Percentiles rank a stretch among this genome's conserved stretches.
These are phyloP conservation scores for Butyriboletus loyo DNA, from an alignment of 768 basidiomycete species.

Conservation along the genomic window DNA sequence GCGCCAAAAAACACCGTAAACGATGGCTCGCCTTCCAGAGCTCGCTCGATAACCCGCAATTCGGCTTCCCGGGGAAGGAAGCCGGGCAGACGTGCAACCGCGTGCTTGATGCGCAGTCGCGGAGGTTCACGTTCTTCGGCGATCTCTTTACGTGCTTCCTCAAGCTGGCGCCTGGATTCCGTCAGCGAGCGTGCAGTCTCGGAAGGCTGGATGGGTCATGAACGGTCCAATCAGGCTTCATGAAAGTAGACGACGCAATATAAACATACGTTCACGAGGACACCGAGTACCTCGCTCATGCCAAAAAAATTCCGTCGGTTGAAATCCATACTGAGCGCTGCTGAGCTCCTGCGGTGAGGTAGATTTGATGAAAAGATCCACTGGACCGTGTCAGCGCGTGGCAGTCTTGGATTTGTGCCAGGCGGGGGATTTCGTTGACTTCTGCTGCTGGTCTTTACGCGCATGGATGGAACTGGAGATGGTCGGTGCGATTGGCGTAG, in stretches of 20 bases:
- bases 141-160: slow-evolving; percentile 76
- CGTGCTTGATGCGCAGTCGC: slow-evolving; percentile 69
- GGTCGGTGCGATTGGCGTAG: slow-evolving; percentile 11
- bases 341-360: slow-evolving; percentile 56
- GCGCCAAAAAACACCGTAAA: slow-evolving; percentile 82
- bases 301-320: slow-evolving; percentile 76
- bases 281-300: slow-evolving; percentile 73
- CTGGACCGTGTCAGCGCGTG: slow-evolving; percentile 47
- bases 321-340: slow-evolving; percentile 55
- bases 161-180: slow-evolving; percentile 71
- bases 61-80: slow-evolving; percentile 72
- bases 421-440: slow-evolving; percentile 23
- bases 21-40: slow-evolving; percentile 64
- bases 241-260: not conserved
- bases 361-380: slow-evolving; percentile 78
- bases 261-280: slow-evolving; percentile 64
- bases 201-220: slow-evolving; percentile 51
- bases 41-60: slow-evolving; percentile 59
- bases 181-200: slow-evolving; percentile 77
- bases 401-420: slow-evolving; percentile 27
- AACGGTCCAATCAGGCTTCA: slow-evolving; percentile 9
- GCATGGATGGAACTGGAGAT: slow-evolving; percentile 19
- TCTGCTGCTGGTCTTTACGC: slow-evolving; percentile 23
- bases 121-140: slow-evolving; percentile 62
- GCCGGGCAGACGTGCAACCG: slow-evolving; percentile 71